These are phyloP conservation scores for Dactylella cylindrospora DNA, from an alignment of 2,329 filamentous ascomycete species.

Conservation along the genomic window DNA sequence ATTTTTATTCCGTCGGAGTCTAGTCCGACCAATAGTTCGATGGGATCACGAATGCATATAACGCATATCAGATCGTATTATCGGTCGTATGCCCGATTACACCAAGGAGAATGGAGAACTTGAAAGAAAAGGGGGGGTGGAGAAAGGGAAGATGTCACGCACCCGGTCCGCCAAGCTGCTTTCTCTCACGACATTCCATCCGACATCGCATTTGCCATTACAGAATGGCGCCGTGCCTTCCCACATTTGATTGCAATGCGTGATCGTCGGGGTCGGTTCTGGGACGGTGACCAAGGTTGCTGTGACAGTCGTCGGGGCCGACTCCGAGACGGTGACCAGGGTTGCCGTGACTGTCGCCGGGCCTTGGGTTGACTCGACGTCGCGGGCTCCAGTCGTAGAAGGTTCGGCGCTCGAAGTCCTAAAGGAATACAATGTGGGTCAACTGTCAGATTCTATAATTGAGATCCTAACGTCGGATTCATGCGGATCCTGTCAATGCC, in stretches of 20 bases:
- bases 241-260: constrained; percentile 24
- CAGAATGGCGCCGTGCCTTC: constrained; percentile 23
- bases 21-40: no score
- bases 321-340: no score
- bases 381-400: neutral
- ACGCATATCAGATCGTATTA: no score
- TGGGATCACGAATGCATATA: no score
- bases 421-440: neutral
- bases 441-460: neutral
- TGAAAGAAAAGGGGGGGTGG: neutral
- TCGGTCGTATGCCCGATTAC: no score
- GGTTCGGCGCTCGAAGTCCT: neutral
- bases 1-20: no score
- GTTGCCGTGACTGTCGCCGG: constrained; percentile 3
- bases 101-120: neutral
- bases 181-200: constrained; percentile 14
- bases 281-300: constrained; percentile 1
- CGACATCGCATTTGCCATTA: constrained; percentile 19
- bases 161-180: constrained; percentile 3
- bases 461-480: no score
- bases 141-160: neutral
- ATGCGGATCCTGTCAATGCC: no score
- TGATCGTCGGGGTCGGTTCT: constrained; percentile 8
- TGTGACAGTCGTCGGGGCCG: constrained; percentile 6
- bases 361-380: neutral